Evolutionary conservation across 2,329 filamentous ascomycete species (phyloP), one percentile per base, ranked within the genome.

Genomic region (Aspergillus flavus): DNA sequence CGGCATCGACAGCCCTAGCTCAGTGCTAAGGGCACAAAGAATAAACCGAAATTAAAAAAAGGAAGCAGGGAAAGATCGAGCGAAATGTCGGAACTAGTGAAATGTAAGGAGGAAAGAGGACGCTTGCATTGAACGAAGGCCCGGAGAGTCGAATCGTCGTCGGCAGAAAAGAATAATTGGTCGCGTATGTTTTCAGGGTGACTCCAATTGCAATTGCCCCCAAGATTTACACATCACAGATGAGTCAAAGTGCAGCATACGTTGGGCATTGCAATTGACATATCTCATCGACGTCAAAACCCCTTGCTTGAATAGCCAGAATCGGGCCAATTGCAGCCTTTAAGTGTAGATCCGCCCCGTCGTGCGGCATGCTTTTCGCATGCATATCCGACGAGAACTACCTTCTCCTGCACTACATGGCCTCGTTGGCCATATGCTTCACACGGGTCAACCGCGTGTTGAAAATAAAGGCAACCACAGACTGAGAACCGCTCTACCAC

Each of bases 391-490:
- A 97, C 93, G 23, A 92, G 83, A 58, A 97, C 91, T 7, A 87
- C 91, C 75, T 90, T 89, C 73, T 91, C 89, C 69, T 92, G 87
- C 62, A 94, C 82, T 53, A 72, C 71, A 73, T 97, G 93, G 54
- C 90, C 90, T 57, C 87, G 86, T 64, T 90, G 88, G 64, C 90
- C 91, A 75, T 93, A 92, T 41, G 87, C 84, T 56, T 88, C 83
- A 76, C 93, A 97, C 64, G 91, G 90, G 74, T 97, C 93, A 71
- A 97, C 85, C 55, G 91, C 89, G 77, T 97, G 94, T 73, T 90
- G 86, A 83, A 94, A 92, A 83, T 97, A 96, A 71, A 94, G 85
- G 80, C 93, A 97, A 67, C 89, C 87, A 84, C 93, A 97, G 61
- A 90, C 91, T 61, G 93, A 89, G 83, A 93, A 97, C 63, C 92